phyloP scores from a whole-genome alignment of 2,329 filamentous ascomycete species.

The Calonectria pseudoreteaudii region DNA sequence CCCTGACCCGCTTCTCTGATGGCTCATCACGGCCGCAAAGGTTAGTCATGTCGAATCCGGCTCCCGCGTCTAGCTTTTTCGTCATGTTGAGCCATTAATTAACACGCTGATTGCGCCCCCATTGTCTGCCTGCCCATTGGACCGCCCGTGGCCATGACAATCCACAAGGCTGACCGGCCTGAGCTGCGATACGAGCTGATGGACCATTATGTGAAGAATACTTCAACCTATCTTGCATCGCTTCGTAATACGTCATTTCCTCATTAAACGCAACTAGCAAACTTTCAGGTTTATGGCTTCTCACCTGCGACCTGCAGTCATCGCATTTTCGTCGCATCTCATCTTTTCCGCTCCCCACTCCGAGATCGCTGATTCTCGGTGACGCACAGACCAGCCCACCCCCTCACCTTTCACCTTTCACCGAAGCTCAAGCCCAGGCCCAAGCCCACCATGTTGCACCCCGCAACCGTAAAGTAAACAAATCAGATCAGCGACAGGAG shows the following conservation, averaged over 20 bases:
- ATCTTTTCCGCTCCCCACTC: background rate
- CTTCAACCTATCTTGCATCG: background rate
- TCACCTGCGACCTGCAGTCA: background rate
- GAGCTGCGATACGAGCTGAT: background rate
- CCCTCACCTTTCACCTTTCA: constrained; percentile 25
- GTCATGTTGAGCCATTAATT: background rate
- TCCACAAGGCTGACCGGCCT: background rate
- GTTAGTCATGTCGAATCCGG: background rate
- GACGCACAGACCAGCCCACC: constrained; percentile 42
- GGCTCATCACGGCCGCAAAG: background rate
- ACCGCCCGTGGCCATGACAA: background rate
- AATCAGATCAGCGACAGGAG: constrained; percentile 23
- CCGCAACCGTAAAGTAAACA: constrained; percentile 47
- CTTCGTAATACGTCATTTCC: too few relatives aligned
- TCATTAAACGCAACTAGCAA: background rate
- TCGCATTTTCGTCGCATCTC: background rate
- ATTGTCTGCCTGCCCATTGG: background rate
- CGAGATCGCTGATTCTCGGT: constrained; percentile 28
- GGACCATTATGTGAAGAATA: background rate
- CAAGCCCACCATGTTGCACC: constrained; percentile 23
- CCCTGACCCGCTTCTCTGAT: background rate
- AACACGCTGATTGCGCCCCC: background rate
- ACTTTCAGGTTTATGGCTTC: background rate
- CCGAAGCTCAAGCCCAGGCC: background rate
- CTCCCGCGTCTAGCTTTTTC: background rate